Base-by-base conservation (phyloP, 345 rosid species). In the Firmiana major region DNA sequence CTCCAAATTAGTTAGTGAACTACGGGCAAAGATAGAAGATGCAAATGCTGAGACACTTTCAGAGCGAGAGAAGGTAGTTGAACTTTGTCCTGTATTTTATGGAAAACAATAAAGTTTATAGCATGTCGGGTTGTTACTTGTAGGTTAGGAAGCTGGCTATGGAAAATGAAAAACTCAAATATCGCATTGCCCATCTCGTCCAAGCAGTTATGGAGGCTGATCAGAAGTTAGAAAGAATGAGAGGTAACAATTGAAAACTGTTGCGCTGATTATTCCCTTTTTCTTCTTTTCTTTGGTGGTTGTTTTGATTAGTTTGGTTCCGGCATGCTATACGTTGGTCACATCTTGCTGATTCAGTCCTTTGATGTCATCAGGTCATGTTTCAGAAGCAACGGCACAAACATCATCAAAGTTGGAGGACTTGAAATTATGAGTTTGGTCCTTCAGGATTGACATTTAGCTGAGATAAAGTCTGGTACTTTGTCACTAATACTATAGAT, bases 361-460 rank as follows among this genome's bases (percentile, higher is more conserved):
- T 74, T 60, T 45, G 63, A 69, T 71, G 34, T 76, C 57, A 21
- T 40, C 72, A 74, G 78, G 67, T 42, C 26, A n/a, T 28, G 31
- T 59, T 59, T 49, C 75, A 17, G 75, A 67, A 49, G 68, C 78
- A 65, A 64, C 66, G 13, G 34, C 66, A 59, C 51, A 64, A 2
- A 74, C 22, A 9, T 28, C 67, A 58, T 53, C n/a, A 17, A 42
- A 64, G 63, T 65, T 71, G 77, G 72, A 53, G 46, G 48, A 17
- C 7, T 17, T 54, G 45, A 73, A 59, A 42, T 43, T 68, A 57
- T 68, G 73, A 68, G 57, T 46, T 31, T 31, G 34, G 38, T 22
- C n/a, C 72, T 3, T 68, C 36, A 22, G 46, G 71, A 21, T 66
- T 42, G 71, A 66, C 51, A 21, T 66, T 46, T 11, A 40, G 51